phyloP scores from a whole-genome alignment of 257 asterid species.

The Nyctanthes arbortristis region DNA sequence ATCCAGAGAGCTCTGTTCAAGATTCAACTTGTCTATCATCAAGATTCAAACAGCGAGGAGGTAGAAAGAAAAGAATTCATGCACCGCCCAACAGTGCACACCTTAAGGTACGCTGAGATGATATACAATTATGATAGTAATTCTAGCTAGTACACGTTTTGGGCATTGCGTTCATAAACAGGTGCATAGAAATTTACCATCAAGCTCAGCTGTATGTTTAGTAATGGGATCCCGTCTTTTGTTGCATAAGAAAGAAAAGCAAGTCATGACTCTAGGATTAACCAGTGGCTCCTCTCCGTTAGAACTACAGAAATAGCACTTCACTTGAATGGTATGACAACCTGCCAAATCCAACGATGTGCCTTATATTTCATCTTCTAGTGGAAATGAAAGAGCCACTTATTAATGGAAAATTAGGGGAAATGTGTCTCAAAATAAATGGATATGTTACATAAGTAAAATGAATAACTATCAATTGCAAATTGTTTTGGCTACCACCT shows the following conservation, averaged over 20 bases:
- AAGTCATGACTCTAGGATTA: conserved; percentile 58
- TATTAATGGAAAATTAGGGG: too few species aligned
- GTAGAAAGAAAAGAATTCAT: background rate
- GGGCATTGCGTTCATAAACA: conserved; percentile 6
- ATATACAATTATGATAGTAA: conserved; percentile 1
- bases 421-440: too few species aligned
- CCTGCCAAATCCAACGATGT: conserved; percentile 25
- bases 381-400: too few species aligned
- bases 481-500: too few species aligned
- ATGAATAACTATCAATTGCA: too few species aligned
- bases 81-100: conserved; percentile 8
- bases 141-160: background rate
- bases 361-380: conserved; percentile 17
- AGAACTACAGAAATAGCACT: conserved; percentile 16
- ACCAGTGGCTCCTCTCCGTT: conserved; percentile 26
- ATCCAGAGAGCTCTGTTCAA: conserved; percentile 62
- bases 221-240: conserved; percentile 29
- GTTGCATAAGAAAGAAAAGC: conserved; percentile 55
- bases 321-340: conserved; percentile 12
- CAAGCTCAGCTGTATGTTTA: conserved; percentile 29
- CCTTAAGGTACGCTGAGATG: background rate
- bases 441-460: background rate
- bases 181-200: conserved; percentile 48
- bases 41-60: background rate
- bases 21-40: conserved; percentile 31